phyloP scores from a whole-genome alignment of 208 protist species.

The Leishmania mexicana region DNA sequence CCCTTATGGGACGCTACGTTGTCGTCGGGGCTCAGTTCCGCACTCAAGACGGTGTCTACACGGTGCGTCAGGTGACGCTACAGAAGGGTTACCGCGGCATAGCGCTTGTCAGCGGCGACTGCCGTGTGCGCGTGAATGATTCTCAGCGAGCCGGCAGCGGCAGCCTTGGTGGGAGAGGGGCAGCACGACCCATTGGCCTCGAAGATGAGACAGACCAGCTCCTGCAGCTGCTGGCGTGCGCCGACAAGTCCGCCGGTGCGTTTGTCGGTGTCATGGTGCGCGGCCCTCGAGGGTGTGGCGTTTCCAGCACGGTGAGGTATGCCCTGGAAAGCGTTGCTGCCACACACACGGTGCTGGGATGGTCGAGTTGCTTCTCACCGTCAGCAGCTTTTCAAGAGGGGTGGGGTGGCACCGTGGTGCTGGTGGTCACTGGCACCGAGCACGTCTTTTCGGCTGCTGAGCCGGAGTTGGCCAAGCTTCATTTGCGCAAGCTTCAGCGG shows the following conservation, averaged over 20 bases:
- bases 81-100: conserved; percentile 57
- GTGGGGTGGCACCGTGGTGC: conserved; percentile 23
- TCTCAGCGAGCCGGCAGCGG: not conserved
- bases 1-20: conserved; percentile 58
- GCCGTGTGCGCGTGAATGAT: conserved; percentile 67
- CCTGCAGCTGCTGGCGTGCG: conserved; percentile 26
- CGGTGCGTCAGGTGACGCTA: conserved; percentile 46
- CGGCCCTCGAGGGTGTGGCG: conserved; percentile 60
- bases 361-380: conserved; percentile 39
- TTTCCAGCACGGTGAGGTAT: conserved; percentile 35
- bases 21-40: conserved; percentile 41
- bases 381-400: conserved; percentile 8
- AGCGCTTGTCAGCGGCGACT: conserved; percentile 46
- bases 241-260: conserved; percentile 22
- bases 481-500: conserved; percentile 28
- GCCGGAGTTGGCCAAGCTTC: conserved; percentile 38
- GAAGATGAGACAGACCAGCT: conserved; percentile 38
- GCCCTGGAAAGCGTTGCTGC: conserved; percentile 21
- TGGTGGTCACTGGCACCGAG: conserved; percentile 46
- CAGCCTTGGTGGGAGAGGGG: not conserved
- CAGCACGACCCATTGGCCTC: conserved; percentile 39
- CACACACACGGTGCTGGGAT: conserved; percentile 32
- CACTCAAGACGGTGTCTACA: conserved; percentile 47
- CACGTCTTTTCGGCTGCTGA: conserved; percentile 51
- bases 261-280: conserved; percentile 49